Base-by-base conservation (phyloP, 139 green algal genomes). In the Chlorella sp. region DNA sequence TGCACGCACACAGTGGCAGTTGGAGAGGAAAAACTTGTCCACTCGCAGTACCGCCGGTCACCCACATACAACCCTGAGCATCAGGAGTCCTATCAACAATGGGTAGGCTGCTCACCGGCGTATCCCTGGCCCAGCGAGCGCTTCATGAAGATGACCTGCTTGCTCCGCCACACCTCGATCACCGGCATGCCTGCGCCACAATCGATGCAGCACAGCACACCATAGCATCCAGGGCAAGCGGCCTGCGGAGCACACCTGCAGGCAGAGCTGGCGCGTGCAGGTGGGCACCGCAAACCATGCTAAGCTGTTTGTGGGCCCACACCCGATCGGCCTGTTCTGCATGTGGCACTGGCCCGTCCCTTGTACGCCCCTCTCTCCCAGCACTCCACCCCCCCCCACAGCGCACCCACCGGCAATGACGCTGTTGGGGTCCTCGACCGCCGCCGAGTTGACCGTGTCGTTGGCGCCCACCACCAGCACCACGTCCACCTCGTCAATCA, bases 121-220 rank as follows among this genome's bases (percentile, higher is more conserved):
- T 95, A 95, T 30, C 92, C 92, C 6, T 75, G 72, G 24, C 82
- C 92, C 88, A 97, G 90, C 42, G 82, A 89, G 63, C 92, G 87
- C 91, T 97, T 97, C 79, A 93, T 89, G 27, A 97, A 88, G 51
- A 97, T 85, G 2, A 90, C 82, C 82, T 89, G 84, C 88, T 94
- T 95, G 63, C 83, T 69, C 65, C 82, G 82, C 90, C 90, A 95
- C 69, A 95, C 87, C 84, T 91, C 77, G 34, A 87, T 85, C 23
- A 87, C 82, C 20, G 82, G 82, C 82, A 87, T 85, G 70, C 82
- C 78, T 64, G 67, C 33, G 49, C 0, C 29, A 5, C 31, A 0
- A 2, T 49, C 23, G 30, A n/a, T 24, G 31, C 29, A 55, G 6
- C n/a, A 61, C 31, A 49, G 20, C 14, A 60, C 49, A 60, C 14